These are phyloP conservation scores for Pythium folliculosum DNA, from an alignment of 352 stramenopile species.

Conservation along the genomic window DNA sequence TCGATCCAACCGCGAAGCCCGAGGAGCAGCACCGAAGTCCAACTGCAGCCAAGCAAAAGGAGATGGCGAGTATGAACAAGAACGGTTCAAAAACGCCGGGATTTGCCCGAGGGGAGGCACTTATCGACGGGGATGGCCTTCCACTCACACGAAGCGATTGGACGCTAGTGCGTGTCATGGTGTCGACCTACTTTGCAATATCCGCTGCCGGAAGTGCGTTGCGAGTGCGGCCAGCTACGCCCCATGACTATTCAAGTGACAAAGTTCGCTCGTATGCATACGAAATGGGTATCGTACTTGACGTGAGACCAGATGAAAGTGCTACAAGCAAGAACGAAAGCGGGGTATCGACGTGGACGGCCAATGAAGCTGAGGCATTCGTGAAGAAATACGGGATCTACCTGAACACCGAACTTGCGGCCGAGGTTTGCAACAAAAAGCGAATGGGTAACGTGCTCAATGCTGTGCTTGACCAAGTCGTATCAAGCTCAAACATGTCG, in stretches of 20 bases:
- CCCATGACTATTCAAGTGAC: constrained; percentile 28
- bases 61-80: constrained; percentile 14
- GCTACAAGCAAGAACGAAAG: background rate
- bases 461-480: constrained; percentile 72
- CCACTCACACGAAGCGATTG: constrained; percentile 81
- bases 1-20: constrained; percentile 66
- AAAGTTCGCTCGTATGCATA: constrained; percentile 48
- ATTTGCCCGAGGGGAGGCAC: constrained; percentile 67
- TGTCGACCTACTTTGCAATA: constrained; percentile 80
- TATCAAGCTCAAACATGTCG: constrained; percentile 79
- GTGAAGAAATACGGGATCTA: constrained; percentile 84
- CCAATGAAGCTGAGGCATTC: constrained; percentile 65
- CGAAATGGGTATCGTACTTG: constrained; percentile 56
- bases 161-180: constrained; percentile 77
- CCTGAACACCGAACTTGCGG: constrained; percentile 79
- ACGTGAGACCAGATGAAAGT: constrained; percentile 3
- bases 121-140: constrained; percentile 77
- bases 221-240: constrained; percentile 42
- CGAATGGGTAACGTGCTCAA: constrained; percentile 67
- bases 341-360: constrained; percentile 31
- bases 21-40: constrained; percentile 36
- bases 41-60: constrained; percentile 29
- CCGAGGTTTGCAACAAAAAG: constrained; percentile 75
- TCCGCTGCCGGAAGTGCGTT: constrained; percentile 54
- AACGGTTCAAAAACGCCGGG: constrained; percentile 26